Base-by-base conservation (phyloP, 371 early-diverging fungal species). In the Gilbertella persicaria region DNA sequence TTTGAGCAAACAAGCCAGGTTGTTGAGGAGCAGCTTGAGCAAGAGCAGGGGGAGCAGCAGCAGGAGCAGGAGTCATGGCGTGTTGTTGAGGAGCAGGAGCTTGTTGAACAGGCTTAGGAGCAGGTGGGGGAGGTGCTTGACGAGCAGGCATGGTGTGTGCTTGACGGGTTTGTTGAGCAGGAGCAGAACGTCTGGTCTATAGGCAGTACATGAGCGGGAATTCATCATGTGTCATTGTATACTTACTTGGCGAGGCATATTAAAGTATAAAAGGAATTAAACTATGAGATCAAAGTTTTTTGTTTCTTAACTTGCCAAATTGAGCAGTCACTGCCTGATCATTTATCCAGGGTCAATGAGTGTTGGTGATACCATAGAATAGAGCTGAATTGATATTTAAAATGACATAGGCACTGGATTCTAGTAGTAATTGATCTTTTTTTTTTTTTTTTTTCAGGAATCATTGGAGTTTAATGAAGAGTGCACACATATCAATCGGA, bases 1-100 rank as follows among this genome's bases (percentile, higher is more conserved):
- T 73, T 58, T 92, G 90, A 40, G 87, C 91, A 67, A 94, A 88
- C 43, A 95, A 61, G 46, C 95, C 84, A 44, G 83, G 85, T 51
- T 78, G 80, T 65, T 83, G 78, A 60, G 79, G 82, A 55, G 73
- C 77, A 57, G 82, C 74, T 43, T 81, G 78, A 44, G 77, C 74
- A 48, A 77, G 40, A 16, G 65, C 54, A 21, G 71, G 67, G 38
- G 69, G 76, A 28, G 72, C 71, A 67, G 73, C 62, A 2, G 77
- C 62, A 41, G 83, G 69, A 36, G 75, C 67, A 24, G 78, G 55
- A 37, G 69, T 67, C 55, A 69, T 71, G 49, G 72, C 63, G 44
- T 66, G 60, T 17, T 74, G 64, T 39, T 72, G 74, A 36, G 67
- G 61, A 50, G 73, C 53, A 49, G 71, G 65, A 46, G 63, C 40